Evolutionary conservation across 176 grass and related monocot genomes (phyloP).

Genomic region (Carex cristatella): DNA sequence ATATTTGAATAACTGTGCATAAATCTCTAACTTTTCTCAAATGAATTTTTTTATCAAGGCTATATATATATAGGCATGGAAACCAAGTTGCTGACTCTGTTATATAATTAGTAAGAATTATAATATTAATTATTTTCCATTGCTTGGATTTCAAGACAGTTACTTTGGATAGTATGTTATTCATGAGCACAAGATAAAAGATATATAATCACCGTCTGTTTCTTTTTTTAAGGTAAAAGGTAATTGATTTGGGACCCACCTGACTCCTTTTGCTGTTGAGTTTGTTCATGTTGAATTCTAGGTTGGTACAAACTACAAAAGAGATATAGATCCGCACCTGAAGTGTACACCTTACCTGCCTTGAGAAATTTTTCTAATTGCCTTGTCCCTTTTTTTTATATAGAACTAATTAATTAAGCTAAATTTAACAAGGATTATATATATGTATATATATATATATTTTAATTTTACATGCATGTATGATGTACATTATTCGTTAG

Average conservation of each 20-base stretch:
- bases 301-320: background rate
- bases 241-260: background rate
- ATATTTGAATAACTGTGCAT: no score
- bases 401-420: no score
- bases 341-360: background rate
- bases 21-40: no score
- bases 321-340: background rate
- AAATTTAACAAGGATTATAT: no score
- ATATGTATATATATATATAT: no score
- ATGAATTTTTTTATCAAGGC: no score
- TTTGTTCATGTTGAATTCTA: constrained; percentile 1
- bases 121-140: background rate
- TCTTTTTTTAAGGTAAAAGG: constrained; percentile 7
- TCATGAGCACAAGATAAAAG: constrained; percentile 25
- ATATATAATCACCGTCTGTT: background rate
- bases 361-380: background rate
- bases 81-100: background rate
- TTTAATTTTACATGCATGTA: no score
- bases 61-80: background rate
- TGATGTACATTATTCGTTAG: no score
- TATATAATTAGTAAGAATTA: background rate
- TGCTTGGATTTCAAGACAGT: constrained; percentile 28
- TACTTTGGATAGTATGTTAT: constrained; percentile 1
- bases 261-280: constrained; percentile 12
- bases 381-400: no score